Conservation (phyloP, 257 asterid genomes). For the Avicennia marina region DNA sequence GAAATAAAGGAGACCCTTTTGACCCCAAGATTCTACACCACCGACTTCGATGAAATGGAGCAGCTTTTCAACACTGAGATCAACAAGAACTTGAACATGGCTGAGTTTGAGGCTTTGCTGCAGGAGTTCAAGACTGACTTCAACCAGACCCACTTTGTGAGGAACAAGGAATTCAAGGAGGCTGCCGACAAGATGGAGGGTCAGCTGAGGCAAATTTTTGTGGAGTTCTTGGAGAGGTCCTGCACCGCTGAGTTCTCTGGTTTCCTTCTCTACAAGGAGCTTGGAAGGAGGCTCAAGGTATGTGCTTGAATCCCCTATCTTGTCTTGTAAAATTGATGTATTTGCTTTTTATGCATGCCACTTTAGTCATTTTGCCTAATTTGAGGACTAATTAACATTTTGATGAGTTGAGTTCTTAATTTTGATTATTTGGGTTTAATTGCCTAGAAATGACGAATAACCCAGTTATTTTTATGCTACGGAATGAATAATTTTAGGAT, state of each 20-base stretch:
- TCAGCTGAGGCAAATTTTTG: constrained; percentile 73
- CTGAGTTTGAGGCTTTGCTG: constrained; percentile 74
- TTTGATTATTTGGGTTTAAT: no score
- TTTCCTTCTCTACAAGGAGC: constrained; percentile 85
- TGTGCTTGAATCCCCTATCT: background rate
- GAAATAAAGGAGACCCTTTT: constrained; percentile 62
- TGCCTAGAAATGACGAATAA: no score
- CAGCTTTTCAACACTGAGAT: constrained; percentile 85
- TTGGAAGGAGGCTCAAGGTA: constrained; percentile 80
- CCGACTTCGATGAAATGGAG: constrained; percentile 98
- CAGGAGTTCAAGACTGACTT: constrained; percentile 99
- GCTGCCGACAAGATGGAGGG: constrained; percentile 87
- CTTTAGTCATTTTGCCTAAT: background rate
- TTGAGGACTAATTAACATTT: no score
- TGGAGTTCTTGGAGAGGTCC: constrained; percentile 88
- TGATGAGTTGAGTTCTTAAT: no score
- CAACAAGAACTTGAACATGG: constrained; percentile 80
- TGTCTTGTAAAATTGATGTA: background rate
- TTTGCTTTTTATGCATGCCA: background rate
- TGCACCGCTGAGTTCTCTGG: constrained; percentile 98
- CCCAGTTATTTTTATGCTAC: no score
- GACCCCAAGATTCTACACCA: constrained; percentile 72
- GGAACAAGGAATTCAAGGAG: constrained; percentile 83
- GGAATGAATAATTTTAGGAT: no score
- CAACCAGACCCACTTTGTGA: constrained; percentile 88